These are phyloP conservation scores for Conidiobolus incongruus DNA, from an alignment of 371 early-diverging fungal species.

Conservation along the genomic window DNA sequence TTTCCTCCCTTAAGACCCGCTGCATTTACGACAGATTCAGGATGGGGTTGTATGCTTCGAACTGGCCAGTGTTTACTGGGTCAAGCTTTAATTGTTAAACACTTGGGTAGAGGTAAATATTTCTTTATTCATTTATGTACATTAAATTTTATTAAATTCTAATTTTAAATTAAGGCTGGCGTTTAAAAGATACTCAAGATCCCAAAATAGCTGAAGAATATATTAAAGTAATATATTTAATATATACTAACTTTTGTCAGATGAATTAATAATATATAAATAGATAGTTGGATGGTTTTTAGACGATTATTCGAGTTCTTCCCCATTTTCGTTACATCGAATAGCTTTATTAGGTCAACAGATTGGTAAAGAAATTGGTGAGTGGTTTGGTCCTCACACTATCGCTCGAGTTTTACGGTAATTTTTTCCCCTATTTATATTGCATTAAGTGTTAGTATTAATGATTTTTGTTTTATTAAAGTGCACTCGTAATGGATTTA, in stretches of 20 bases:
- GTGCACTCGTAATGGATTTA: slow-evolving; percentile 40
- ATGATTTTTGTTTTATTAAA: slow-evolving; percentile 7
- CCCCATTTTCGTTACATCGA: slow-evolving; percentile 78
- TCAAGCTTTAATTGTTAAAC: slow-evolving; percentile 48
- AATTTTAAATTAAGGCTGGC: slow-evolving; percentile 15
- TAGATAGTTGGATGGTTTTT: slow-evolving; percentile 64
- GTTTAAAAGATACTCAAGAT: slow-evolving; percentile 14
- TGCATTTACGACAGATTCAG: slow-evolving; percentile 59
- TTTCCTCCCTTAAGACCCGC: slow-evolving; percentile 66
- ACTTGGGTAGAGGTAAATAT: slow-evolving; percentile 33
- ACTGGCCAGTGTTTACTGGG: slow-evolving; percentile 85
- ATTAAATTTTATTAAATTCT: background rate
- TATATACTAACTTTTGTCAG: background rate
- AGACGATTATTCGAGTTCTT: slow-evolving; percentile 45
- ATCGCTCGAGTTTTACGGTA: slow-evolving; percentile 77
- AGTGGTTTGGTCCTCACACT: slow-evolving; percentile 92
- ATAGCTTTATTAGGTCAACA: slow-evolving; percentile 69
- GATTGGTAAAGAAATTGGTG: slow-evolving; percentile 71
- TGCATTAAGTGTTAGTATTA: background rate
- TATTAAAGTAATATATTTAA: background rate
- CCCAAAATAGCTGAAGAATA: background rate
- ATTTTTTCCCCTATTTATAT: slow-evolving; percentile 4
- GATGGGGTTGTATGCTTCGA: slow-evolving; percentile 96
- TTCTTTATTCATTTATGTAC: background rate
- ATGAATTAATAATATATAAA: slow-evolving; percentile 2